These are phyloP conservation scores for Escallonia rubra DNA, from an alignment of 129 eudicot genomes.

Conservation along the genomic window DNA sequence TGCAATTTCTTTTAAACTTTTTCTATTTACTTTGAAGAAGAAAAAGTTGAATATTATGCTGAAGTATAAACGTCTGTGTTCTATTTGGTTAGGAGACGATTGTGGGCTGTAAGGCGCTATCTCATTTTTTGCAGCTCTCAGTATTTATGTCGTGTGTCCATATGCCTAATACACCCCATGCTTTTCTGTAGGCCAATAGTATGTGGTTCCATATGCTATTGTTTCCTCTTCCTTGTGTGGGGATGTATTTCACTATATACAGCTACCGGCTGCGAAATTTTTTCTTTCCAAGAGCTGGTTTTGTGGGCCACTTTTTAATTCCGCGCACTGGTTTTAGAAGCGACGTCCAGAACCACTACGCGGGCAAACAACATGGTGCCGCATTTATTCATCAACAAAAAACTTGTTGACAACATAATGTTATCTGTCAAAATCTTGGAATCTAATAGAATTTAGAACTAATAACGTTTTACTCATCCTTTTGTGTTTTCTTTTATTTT, in stretches of 20 bases:
- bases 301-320: conserved; percentile 18
- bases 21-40: background rate
- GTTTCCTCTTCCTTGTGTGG: conserved; percentile 27
- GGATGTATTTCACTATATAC: conserved; percentile 14
- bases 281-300: conserved; percentile 18
- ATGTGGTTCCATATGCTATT: conserved; percentile 36
- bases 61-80: background rate
- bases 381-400: background rate
- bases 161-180: conserved; percentile 38
- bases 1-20: background rate
- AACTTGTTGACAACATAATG: background rate
- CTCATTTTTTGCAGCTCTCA: conserved; percentile 12
- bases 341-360: background rate
- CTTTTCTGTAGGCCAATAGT: conserved; percentile 33
- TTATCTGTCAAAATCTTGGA: background rate
- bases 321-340: conserved; percentile 11
- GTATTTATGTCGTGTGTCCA: conserved; percentile 21
- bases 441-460: background rate
- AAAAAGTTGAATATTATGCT: background rate
- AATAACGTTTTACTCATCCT: background rate
- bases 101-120: conserved; percentile 10
- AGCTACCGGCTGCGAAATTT: conserved; percentile 15
- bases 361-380: background rate
- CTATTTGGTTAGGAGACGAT: conserved; percentile 8
- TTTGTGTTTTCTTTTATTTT: background rate